These are phyloP conservation scores for Turritis glabra DNA, from an alignment of 345 rosid genomes.

Conservation along the genomic window DNA sequence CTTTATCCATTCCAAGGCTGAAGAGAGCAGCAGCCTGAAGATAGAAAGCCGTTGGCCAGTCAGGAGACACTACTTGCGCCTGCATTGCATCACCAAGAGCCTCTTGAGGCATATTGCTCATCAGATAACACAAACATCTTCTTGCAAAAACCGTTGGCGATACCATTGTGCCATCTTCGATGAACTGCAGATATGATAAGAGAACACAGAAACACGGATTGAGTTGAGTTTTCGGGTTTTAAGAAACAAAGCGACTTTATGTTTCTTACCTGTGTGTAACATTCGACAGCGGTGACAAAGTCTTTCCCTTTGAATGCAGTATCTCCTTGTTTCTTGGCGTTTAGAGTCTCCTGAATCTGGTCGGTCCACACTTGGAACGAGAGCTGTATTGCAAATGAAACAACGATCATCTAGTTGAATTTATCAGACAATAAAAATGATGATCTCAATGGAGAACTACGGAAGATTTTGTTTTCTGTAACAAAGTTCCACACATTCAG, in stretches of 20 bases:
- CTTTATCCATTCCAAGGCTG: conserved; percentile 77
- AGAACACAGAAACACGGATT: neutral
- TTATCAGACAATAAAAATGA: neutral
- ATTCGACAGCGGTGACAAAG: conserved; percentile 53
- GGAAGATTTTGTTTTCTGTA: neutral
- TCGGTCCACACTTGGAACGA: conserved; percentile 76
- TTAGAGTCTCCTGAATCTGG: conserved; percentile 68
- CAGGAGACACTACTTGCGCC: conserved; percentile 75
- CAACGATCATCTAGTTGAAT: neutral
- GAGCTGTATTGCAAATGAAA: conserved; percentile 52
- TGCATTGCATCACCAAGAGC: conserved; percentile 91
- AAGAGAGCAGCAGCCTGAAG: conserved; percentile 87
- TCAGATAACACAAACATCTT: conserved; percentile 72
- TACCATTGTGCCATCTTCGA: conserved; percentile 75
- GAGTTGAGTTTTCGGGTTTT: conserved; percentile 4
- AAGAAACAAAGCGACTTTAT: conserved; percentile 4
- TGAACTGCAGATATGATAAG: conserved; percentile 48
- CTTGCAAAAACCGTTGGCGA: conserved; percentile 81
- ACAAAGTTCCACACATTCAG: conserved; percentile 4
- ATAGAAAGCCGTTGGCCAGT: conserved; percentile 78
- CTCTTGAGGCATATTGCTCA: conserved; percentile 71
- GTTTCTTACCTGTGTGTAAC: conserved; percentile 53
- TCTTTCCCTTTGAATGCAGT: conserved; percentile 63
- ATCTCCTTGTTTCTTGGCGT: conserved; percentile 65
- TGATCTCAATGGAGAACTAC: conserved; percentile 2